Percentiles rank a stretch among this genome's conserved stretches.
These are phyloP conservation scores for Serpula lacrymans DNA, from an alignment of 768 basidiomycete species.

Conservation along the genomic window DNA sequence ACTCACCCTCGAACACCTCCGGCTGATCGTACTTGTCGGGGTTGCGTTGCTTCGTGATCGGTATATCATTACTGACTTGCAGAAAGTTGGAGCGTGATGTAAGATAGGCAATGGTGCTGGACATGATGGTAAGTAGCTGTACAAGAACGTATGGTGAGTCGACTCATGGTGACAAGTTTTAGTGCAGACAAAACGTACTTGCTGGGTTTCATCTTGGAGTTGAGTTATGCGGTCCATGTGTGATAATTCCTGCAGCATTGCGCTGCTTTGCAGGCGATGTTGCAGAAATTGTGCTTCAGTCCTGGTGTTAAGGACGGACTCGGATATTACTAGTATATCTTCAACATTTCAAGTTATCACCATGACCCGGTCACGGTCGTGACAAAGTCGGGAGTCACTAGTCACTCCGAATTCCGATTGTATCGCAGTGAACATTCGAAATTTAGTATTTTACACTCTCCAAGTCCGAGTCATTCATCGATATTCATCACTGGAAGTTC, in stretches of 20 bases:
- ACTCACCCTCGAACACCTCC: conserved; percentile 71
- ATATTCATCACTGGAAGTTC: too few species aligned
- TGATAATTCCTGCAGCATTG: conserved; percentile 88
- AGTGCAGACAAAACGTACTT: conserved; percentile 39
- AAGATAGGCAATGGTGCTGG: conserved; percentile 76
- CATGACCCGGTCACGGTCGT: too few species aligned
- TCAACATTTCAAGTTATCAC: too few species aligned
- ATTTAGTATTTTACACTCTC: too few species aligned
- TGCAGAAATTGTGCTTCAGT: too few species aligned
- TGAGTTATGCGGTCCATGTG: conserved; percentile 97
- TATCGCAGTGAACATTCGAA: too few species aligned
- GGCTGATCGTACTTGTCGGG: conserved; percentile 68
- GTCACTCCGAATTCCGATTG: too few species aligned
- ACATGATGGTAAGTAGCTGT: conserved; percentile 87
- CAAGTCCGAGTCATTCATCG: too few species aligned
- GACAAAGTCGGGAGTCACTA: too few species aligned
- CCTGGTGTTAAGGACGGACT: too few species aligned
- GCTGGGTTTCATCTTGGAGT: conserved; percentile 91
- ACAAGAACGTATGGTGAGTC: not conserved
- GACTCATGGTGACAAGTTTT: not conserved
- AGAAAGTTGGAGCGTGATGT: conserved; percentile 72
- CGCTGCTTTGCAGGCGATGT: conserved; percentile 40
- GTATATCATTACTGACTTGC: conserved; percentile 74
- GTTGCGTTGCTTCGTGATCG: conserved; percentile 78
- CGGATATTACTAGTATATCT: too few species aligned